Percentiles rank a stretch among this genome's conserved stretches.
Evolutionary conservation across 352 stramenopile genomes (phyloP).

Genomic region (Globisporangium iwayamae): DNA sequence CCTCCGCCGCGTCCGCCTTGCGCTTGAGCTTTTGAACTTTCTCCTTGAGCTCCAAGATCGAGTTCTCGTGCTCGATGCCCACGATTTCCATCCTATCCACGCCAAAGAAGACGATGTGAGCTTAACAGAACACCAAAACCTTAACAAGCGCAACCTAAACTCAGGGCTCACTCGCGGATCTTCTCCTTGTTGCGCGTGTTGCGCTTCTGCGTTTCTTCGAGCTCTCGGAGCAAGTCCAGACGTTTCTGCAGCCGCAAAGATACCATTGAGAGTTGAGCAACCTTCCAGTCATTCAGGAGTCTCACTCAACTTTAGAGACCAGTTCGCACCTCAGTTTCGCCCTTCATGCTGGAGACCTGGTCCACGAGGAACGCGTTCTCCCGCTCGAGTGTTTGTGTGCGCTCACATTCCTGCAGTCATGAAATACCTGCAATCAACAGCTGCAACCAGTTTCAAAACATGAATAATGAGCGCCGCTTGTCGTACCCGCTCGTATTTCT

Average conservation of each 20-base stretch:
- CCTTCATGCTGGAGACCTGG: conserved; percentile 69
- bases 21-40: conserved; percentile 75
- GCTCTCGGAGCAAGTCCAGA: conserved; percentile 58
- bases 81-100: conserved; percentile 55
- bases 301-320: background rate
- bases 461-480: background rate
- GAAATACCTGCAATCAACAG: background rate
- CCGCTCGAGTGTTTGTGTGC: conserved; percentile 48
- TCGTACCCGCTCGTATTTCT: conserved; percentile 69
- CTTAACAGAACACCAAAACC: background rate
- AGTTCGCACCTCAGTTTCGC: conserved; percentile 47
- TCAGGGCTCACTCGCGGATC: conserved; percentile 43
- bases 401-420: conserved; percentile 43
- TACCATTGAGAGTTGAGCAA: background rate
- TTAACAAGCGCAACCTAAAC: too few relatives aligned
- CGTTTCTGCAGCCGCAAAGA: conserved; percentile 37
- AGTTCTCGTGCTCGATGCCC: conserved; percentile 68
- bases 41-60: conserved; percentile 70
- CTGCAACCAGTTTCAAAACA: background rate
- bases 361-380: conserved; percentile 70
- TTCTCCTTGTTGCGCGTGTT: conserved; percentile 67
- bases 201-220: conserved; percentile 69
- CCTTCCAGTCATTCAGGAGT: background rate
- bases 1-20: conserved; percentile 44
- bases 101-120: background rate